Evolutionary conservation across 2,329 filamentous ascomycete species (phyloP).

Genomic region (Cryoendolithus antarcticus): DNA sequence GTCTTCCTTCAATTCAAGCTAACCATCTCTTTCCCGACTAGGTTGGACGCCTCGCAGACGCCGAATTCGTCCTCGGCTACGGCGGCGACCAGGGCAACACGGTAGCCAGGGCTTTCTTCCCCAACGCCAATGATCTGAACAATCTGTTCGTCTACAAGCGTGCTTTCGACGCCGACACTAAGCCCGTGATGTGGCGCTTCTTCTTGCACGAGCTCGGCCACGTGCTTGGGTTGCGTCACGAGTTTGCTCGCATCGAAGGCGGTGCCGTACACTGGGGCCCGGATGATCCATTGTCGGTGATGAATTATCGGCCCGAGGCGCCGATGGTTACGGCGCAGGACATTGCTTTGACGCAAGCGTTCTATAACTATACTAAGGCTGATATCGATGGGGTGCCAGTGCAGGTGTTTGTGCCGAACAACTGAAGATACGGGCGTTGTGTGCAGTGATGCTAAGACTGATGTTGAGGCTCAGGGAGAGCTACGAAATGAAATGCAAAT

Average conservation of each 20-base stretch:
- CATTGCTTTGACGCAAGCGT: too few relatives aligned
- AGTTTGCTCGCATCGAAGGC: not conserved
- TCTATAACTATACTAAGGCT: too few relatives aligned
- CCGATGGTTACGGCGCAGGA: not conserved
- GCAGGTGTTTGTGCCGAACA: too few relatives aligned
- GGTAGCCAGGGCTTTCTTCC: not conserved
- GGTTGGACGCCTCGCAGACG: not conserved
- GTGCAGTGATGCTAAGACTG: too few relatives aligned
- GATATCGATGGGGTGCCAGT: too few relatives aligned
- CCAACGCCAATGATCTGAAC: not conserved
- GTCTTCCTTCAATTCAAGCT: too few relatives aligned
- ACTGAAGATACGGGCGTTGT: too few relatives aligned
- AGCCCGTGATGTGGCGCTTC: not conserved
- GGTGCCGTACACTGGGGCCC: not conserved
- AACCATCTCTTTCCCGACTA: not conserved
- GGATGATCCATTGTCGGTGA: conserved; percentile 1
- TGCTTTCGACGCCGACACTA: not conserved
- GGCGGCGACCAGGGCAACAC: not conserved
- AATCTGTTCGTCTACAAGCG: not conserved
- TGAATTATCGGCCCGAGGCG: conserved; percentile 1
- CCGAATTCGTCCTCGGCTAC: not conserved
- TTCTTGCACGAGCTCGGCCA: not conserved
- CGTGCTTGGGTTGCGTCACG: not conserved
- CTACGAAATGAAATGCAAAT: too few relatives aligned
- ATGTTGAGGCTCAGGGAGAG: too few relatives aligned